Evolutionary conservation across 129 eudicot genomes (phyloP).

Genomic region (Oenanthe sinensis): DNA sequence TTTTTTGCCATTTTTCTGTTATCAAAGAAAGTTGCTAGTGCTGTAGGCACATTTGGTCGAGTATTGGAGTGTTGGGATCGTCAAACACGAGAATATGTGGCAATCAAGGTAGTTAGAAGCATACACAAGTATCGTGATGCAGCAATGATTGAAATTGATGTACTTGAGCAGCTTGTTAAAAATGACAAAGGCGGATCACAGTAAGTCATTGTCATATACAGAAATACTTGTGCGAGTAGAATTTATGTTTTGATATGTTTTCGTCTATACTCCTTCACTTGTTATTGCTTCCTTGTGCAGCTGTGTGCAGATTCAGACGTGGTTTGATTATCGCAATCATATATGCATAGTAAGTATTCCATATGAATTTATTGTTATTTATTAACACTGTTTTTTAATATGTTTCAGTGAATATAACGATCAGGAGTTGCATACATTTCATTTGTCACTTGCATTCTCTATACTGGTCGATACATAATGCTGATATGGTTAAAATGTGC

Average conservation of each 20-base stretch:
- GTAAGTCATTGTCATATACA: conserved; percentile 28
- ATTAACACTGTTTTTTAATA: not conserved
- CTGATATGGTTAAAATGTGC: conserved; percentile 1
- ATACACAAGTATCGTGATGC: conserved; percentile 79
- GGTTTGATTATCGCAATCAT: conserved; percentile 93
- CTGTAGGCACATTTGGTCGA: conserved; percentile 99
- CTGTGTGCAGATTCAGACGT: conserved; percentile 63
- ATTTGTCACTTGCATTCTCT: not conserved
- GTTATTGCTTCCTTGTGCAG: conserved; percentile 38
- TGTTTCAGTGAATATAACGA: not conserved
- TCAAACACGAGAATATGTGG: conserved; percentile 66
- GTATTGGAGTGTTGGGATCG: conserved; percentile 99
- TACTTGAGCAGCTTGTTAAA: conserved; percentile 62
- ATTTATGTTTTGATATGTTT: not conserved
- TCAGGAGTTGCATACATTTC: not conserved
- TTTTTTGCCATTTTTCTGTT: conserved; percentile 64
- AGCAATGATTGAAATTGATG: conserved; percentile 86
- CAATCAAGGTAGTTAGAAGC: conserved; percentile 79
- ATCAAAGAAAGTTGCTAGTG: conserved; percentile 76
- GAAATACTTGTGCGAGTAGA: not conserved
- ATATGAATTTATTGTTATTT: not conserved
- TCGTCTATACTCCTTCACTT: not conserved
- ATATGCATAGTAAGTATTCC: conserved; percentile 75
- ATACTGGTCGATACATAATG: not conserved
- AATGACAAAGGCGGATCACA: conserved; percentile 49